Base-by-base conservation (phyloP, 2,329 filamentous ascomycete species). In the Venturia aucupariae region DNA sequence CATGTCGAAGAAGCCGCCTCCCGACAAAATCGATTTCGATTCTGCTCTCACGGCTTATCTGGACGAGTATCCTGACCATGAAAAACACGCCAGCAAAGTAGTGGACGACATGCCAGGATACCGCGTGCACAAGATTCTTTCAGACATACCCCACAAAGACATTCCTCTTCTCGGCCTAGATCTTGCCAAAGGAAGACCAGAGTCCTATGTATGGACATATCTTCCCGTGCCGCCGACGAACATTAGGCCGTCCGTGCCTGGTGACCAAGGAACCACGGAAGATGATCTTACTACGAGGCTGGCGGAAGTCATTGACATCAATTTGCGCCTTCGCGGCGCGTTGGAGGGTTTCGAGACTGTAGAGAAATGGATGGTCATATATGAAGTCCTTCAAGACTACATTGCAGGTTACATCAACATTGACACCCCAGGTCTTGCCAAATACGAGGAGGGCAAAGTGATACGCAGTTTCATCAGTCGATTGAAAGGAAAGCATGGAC, bases 331-430 rank as follows among this genome's bases (percentile, higher is more conserved):
- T 67, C 87, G 89, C 61, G 89, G 90, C 27, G 90, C 91, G 0
- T 76, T 97, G 19, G 83, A 88, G 66, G 92, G 91, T 69, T 93
- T 93, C 11, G 90, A 92, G 17, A 86, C 91, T 0, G 83, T 99
- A 2, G 85, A 89, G 68, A 95, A 90, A 0, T 90, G 97, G 65
- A 95, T 97, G 87, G 94, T 99, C 74, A 92, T 96, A 70, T 99
- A 94, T 94, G 94, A 99, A 72, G 97, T 93, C 71, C 80, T 99
- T 66, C 93, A 97, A 72, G 83, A 96, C 10, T 92, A 97, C 72
- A 90, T 97, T 66, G 94, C 93, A 66, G 92, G 97, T 82, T 97
- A 99, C 74, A 93, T 99, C 75, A 97, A 99, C 78, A 96, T 92
- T 68, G 92, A 97, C 70, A 87, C 96, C 2, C 94, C 94, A 0